Conservation (phyloP, 352 stramenopile genomes). For the Phytophthora tubulina region DNA sequence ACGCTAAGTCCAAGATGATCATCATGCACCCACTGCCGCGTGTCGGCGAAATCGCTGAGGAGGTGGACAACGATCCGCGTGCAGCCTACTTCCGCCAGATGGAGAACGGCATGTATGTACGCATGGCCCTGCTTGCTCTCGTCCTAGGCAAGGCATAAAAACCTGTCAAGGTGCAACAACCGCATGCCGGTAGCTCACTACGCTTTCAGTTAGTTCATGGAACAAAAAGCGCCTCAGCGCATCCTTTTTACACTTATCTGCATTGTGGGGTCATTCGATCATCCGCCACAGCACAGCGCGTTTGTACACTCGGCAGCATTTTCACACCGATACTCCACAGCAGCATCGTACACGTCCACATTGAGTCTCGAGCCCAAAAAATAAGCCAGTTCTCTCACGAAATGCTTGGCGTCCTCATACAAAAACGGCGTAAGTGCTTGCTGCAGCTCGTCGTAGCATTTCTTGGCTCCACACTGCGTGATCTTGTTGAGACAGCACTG, state of each 20-base stretch:
- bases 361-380: constrained; percentile 79
- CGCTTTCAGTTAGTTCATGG: constrained; percentile 29
- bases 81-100: constrained; percentile 98
- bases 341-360: constrained; percentile 71
- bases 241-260: constrained; percentile 32
- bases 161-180: not conserved
- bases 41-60: constrained; percentile 97
- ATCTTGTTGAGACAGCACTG: constrained; percentile 70
- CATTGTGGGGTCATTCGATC: not conserved
- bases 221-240: constrained; percentile 17
- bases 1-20: constrained; percentile 93
- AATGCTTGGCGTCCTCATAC: constrained; percentile 63
- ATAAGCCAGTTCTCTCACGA: constrained; percentile 70
- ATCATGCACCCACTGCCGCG: constrained; percentile 99
- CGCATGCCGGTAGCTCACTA: constrained; percentile 5
- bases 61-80: constrained; percentile 96
- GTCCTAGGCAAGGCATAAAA: constrained; percentile 88
- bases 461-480: constrained; percentile 39
- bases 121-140: constrained; percentile 98
- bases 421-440: constrained; percentile 69
- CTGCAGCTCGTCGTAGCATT: constrained; percentile 59
- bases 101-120: constrained; percentile 99
- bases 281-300: constrained; percentile 47
- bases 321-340: constrained; percentile 70
- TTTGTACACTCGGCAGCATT: constrained; percentile 50